phyloP scores from a whole-genome alignment of 192 early-diverging fungal species.

The Obelidium mucronatum region DNA sequence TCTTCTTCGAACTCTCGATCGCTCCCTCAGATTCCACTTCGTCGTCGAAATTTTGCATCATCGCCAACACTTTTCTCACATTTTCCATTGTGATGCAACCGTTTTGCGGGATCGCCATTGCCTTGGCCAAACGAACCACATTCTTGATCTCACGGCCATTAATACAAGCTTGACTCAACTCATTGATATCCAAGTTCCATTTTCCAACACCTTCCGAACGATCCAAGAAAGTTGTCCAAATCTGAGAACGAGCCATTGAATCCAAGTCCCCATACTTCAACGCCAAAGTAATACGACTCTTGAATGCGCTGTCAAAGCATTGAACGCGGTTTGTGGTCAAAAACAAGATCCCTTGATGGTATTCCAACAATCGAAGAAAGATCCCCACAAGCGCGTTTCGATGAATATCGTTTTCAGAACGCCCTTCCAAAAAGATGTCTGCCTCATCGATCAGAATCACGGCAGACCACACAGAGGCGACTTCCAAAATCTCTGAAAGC shows the following conservation, averaged over 20 bases:
- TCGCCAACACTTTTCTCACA: background rate
- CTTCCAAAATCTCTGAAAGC: constrained; percentile 17
- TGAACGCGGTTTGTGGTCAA: constrained; percentile 41
- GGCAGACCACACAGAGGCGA: constrained; percentile 20
- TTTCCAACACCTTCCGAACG: constrained; percentile 18
- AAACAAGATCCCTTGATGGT: constrained; percentile 41
- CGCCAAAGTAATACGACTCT: constrained; percentile 30
- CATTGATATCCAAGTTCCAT: constrained; percentile 10
- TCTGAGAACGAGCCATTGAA: constrained; percentile 8
- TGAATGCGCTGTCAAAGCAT: constrained; percentile 37
- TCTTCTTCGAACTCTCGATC: no score
- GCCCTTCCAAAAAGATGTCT: constrained; percentile 34
- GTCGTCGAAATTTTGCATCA: constrained; percentile 10
- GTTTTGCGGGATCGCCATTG: background rate
- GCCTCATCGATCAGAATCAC: constrained; percentile 38
- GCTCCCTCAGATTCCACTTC: background rate
- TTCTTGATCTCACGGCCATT: constrained; percentile 27
- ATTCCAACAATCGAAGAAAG: constrained; percentile 39
- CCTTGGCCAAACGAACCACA: constrained; percentile 12
- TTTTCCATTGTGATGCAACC: constrained; percentile 10
- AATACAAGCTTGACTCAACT: background rate
- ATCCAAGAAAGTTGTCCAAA: constrained; percentile 35
- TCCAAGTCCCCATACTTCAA: constrained; percentile 25
- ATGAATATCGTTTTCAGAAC: constrained; percentile 29
- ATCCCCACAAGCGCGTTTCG: constrained; percentile 35